Evolutionary conservation across 768 basidiomycete genomes (phyloP).

Genomic region (Neoboletus magnificus): DNA sequence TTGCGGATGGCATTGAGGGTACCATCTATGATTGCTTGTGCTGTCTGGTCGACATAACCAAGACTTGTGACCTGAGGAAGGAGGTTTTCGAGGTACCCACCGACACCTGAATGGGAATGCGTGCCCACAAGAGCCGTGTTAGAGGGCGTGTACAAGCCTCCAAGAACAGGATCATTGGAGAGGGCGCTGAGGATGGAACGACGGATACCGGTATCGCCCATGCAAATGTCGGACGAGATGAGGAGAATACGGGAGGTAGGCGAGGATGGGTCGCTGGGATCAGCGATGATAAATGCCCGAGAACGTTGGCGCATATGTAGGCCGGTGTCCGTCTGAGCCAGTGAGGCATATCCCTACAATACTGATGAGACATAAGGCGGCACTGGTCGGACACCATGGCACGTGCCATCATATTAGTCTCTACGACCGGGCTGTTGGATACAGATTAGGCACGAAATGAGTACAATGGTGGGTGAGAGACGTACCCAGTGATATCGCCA

Average conservation of each 20-base stretch:
- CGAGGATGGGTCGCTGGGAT: constrained; percentile 26
- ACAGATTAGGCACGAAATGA: neutral
- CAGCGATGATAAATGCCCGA: constrained; percentile 73
- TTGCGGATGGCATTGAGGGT: constrained; percentile 65
- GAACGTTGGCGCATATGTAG: constrained; percentile 78
- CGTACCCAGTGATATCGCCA: constrained; percentile 72
- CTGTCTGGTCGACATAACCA: constrained; percentile 70
- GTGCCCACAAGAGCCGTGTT: constrained; percentile 77
- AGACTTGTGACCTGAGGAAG: constrained; percentile 73
- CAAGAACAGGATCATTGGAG: constrained; percentile 44
- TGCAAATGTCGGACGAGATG: constrained; percentile 80
- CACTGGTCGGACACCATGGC: neutral
- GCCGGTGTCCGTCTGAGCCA: constrained; percentile 66
- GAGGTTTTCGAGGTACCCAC: constrained; percentile 75
- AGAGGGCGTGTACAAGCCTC: constrained; percentile 61
- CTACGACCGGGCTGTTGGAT: constrained; percentile 59
- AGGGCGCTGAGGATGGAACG: constrained; percentile 62
- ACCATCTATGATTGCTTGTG: constrained; percentile 67
- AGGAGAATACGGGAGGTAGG: constrained; percentile 64
- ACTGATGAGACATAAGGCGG: neutral
- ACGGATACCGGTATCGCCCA: constrained; percentile 77
- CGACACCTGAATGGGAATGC: constrained; percentile 74
- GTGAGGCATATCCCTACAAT: constrained; percentile 60
- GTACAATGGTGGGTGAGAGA: neutral
- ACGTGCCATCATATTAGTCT: constrained; percentile 79